Percentiles rank a stretch among this genome's conserved stretches.
Evolutionary conservation across 441 rosid species (phyloP).

Genomic region (Corymbia citriodora): DNA sequence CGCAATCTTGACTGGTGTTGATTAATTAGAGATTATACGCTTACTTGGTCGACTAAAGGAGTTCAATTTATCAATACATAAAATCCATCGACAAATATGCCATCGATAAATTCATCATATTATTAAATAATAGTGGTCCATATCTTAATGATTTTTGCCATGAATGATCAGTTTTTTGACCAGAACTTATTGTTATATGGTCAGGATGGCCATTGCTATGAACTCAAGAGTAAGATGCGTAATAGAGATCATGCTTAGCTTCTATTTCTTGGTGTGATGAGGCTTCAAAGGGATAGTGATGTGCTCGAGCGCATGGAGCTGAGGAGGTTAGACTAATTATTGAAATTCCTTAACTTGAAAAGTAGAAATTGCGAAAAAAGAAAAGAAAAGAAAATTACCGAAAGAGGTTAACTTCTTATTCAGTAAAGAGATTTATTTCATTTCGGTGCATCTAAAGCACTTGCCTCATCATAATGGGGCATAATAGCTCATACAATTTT

Average conservation of each 20-base stretch:
- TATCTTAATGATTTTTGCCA: neutral
- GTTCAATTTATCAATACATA: neutral
- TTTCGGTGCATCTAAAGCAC: neutral
- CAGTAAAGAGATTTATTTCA: neutral
- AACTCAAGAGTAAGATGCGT: neutral
- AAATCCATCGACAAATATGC: neutral
- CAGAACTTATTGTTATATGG: neutral
- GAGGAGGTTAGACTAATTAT: neutral
- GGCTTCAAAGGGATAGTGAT: neutral
- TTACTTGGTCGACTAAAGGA: neutral
- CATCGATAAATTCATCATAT: neutral
- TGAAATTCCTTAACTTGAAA: neutral
- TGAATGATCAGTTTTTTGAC: neutral
- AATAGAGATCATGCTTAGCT: neutral
- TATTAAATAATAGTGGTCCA: neutral
- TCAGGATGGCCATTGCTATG: neutral
- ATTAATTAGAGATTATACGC: neutral
- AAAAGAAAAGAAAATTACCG: neutral
- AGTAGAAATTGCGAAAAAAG: neutral
- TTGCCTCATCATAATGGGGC: neutral
- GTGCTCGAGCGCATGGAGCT: neutral
- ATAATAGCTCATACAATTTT: neutral
- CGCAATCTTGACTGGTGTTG: neutral
- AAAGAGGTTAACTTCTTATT: neutral
- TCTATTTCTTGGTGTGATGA: neutral